Evolutionary conservation across 2,329 filamentous ascomycete genomes (phyloP).

Genomic region (Arthrobotrys sphaeroides): DNA sequence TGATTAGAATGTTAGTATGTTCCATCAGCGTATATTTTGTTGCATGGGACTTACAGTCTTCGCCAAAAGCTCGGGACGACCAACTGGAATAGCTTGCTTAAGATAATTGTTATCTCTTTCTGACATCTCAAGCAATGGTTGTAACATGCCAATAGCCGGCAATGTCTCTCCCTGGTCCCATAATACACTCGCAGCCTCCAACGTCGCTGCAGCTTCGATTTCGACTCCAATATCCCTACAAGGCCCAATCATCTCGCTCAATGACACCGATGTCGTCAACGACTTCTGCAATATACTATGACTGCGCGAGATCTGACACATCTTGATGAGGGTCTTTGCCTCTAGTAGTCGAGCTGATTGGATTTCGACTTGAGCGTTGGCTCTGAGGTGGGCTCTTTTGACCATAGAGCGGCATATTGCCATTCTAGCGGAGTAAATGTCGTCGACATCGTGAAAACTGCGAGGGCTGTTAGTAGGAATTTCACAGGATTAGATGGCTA

Average conservation of each 20-base stretch:
- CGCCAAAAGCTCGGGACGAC: constrained; percentile 80
- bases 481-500: background rate
- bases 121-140: constrained; percentile 69
- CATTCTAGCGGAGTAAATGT: constrained; percentile 82
- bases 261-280: constrained; percentile 80
- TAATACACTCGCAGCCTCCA: constrained; percentile 86
- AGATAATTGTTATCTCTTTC: constrained; percentile 66
- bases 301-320: constrained; percentile 65
- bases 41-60: constrained; percentile 69
- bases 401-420: constrained; percentile 83
- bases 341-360: constrained; percentile 72
- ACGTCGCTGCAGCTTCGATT: constrained; percentile 78
- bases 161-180: constrained; percentile 95
- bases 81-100: constrained; percentile 74
- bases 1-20: constrained; percentile 58
- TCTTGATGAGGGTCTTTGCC: constrained; percentile 68
- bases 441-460: constrained; percentile 72
- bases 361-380: constrained; percentile 63
- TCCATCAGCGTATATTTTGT: too few species aligned
- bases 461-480: constrained; percentile 45
- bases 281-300: constrained; percentile 87
- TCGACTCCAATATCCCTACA: constrained; percentile 77
- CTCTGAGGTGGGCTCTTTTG: constrained; percentile 72
- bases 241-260: constrained; percentile 78
- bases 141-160: constrained; percentile 87